phyloP scores from a whole-genome alignment of 768 basidiomycete genomes.

The Gloeophyllum trabeum region DNA sequence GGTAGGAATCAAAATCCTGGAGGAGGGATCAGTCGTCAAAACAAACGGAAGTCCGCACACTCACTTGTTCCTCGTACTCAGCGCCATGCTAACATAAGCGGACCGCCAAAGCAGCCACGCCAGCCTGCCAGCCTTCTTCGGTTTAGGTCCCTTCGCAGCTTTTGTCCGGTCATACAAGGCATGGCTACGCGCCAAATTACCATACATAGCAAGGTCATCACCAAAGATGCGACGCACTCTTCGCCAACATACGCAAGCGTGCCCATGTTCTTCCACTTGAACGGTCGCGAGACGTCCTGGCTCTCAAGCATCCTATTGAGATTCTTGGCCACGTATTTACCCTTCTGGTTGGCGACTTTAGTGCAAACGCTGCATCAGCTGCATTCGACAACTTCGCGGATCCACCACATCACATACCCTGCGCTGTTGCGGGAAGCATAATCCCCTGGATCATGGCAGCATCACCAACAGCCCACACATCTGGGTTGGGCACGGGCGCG shows the following conservation, averaged over 20 bases:
- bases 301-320: constrained; percentile 55
- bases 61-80: constrained; percentile 63
- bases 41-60: constrained; percentile 20
- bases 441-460: constrained; percentile 46
- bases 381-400: neutral
- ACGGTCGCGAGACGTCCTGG: constrained; percentile 31
- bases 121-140: constrained; percentile 52
- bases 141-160: constrained; percentile 28
- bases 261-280: constrained; percentile 63
- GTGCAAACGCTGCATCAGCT: neutral
- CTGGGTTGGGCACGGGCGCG: constrained; percentile 33
- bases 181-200: constrained; percentile 14
- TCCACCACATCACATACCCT: constrained; percentile 32
- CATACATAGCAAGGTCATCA: neutral
- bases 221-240: constrained; percentile 31
- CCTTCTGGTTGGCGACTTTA: constrained; percentile 70
- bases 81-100: constrained; percentile 70
- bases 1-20: constrained; percentile 3
- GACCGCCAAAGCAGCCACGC: constrained; percentile 78
- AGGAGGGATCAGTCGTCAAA: neutral
- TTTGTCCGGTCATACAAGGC: constrained; percentile 64
- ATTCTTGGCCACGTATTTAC: constrained; percentile 50
- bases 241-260: constrained; percentile 75
- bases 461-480: constrained; percentile 81
- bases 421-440: constrained; percentile 74